Conservation (phyloP, 257 asterid species). For the Galeopsis tetrahit region DNA sequence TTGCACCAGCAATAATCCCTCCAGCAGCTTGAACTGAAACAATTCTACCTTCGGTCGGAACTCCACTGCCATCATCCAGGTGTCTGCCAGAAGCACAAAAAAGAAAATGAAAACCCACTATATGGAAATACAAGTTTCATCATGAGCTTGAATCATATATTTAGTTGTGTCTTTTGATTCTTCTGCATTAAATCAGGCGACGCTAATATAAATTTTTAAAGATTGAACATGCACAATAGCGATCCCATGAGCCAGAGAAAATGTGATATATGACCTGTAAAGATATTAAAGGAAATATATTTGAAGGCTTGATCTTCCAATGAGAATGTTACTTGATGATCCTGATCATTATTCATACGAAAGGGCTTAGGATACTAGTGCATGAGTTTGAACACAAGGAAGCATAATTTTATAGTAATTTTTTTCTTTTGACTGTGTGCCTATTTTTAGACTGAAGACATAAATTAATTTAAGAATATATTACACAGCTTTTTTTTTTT, state of each 20-base stretch:
- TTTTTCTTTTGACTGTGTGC: too few species aligned
- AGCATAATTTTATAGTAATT: too few species aligned
- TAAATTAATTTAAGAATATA: background rate
- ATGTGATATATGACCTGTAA: background rate
- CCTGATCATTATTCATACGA: background rate
- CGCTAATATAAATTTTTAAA: background rate
- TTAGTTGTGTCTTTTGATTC: background rate
- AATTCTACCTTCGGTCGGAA: conserved; percentile 69
- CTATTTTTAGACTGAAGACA: too few species aligned
- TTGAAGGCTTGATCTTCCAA: conserved; percentile 10
- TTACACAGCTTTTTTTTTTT: background rate
- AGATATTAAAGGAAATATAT: conserved; percentile 20
- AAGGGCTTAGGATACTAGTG: background rate
- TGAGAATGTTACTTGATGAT: conserved; percentile 2
- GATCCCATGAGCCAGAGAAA: conserved; percentile 9
- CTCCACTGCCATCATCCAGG: conserved; percentile 59
- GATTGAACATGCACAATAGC: background rate
- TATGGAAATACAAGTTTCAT: conserved; percentile 16
- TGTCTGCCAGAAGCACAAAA: conserved; percentile 46
- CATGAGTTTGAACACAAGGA: background rate
- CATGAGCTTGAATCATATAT: background rate
- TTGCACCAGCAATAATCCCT: conserved; percentile 87
- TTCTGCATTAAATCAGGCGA: conserved; percentile 18
- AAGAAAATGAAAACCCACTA: background rate
- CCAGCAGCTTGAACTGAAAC: conserved; percentile 92